Evolutionary conservation across 2,329 filamentous ascomycete species (phyloP).

Genomic region (Botrytis byssoidea): DNA sequence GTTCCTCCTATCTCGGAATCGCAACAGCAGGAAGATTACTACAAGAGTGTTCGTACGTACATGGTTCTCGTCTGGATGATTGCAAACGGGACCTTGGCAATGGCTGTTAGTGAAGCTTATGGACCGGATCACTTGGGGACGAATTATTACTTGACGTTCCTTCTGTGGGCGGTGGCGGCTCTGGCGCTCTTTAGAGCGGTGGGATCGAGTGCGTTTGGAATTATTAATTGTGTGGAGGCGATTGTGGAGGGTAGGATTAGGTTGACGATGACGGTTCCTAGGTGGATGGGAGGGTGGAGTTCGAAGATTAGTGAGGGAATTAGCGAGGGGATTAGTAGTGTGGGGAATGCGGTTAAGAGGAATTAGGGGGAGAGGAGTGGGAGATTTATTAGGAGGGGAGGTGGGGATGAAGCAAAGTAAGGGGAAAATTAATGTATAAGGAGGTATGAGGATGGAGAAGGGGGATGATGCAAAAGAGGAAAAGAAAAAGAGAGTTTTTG

Average conservation of each 20-base stretch:
- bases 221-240: constrained; percentile 81
- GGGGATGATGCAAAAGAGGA: background rate
- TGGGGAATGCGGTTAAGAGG: constrained; percentile 33
- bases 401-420: background rate
- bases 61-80: constrained; percentile 97
- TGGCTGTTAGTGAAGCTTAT: constrained; percentile 89
- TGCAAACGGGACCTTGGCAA: constrained; percentile 86
- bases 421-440: background rate
- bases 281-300: constrained; percentile 36
- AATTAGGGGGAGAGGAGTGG: background rate
- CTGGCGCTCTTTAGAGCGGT: constrained; percentile 86
- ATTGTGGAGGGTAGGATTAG: constrained; percentile 79
- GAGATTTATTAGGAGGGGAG: background rate
- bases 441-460: background rate
- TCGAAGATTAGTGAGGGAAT: constrained; percentile 35
- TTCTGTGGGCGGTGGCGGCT: constrained; percentile 86
- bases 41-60: constrained; percentile 94
- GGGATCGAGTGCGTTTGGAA: constrained; percentile 75
- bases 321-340: constrained; percentile 35
- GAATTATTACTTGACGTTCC: constrained; percentile 90
- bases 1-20: constrained; percentile 60
- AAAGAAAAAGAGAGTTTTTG: background rate
- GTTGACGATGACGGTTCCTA: constrained; percentile 35
- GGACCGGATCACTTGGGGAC: constrained; percentile 65
- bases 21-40: constrained; percentile 97